These are phyloP conservation scores for Carex sylvatica DNA, from an alignment of 202 grass and related monocot genomes.

Conservation along the genomic window DNA sequence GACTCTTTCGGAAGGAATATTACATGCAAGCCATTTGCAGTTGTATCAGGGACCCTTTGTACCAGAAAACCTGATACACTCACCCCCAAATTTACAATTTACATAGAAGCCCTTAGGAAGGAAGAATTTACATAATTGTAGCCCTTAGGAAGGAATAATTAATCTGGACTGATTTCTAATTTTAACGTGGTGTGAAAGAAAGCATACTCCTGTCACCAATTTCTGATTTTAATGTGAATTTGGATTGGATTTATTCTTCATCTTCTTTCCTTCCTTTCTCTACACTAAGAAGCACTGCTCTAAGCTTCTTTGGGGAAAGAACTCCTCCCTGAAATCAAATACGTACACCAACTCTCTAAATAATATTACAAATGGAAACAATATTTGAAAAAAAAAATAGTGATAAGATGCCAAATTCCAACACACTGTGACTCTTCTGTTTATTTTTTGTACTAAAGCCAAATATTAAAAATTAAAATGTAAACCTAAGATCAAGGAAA, in stretches of 20 bases:
- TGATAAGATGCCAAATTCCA: constrained; percentile 14
- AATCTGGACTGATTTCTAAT: too few species aligned
- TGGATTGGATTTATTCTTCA: constrained; percentile 40
- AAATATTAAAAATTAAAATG: neutral
- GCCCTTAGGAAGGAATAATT: too few species aligned
- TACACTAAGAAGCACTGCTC: constrained; percentile 79
- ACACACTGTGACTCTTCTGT: neutral
- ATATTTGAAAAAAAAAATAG: neutral
- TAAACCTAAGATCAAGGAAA: neutral
- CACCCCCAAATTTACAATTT: too few species aligned
- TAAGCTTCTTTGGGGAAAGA: constrained; percentile 79
- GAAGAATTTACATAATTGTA: too few species aligned
- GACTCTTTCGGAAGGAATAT: too few species aligned
- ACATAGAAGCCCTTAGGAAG: too few species aligned
- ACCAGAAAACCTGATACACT: too few species aligned
- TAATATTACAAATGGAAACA: neutral
- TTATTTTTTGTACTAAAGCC: neutral
- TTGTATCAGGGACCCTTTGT: too few species aligned
- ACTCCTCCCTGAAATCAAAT: constrained; percentile 53
- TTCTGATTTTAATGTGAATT: constrained; percentile 62
- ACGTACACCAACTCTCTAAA: neutral
- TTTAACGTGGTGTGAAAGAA: neutral
- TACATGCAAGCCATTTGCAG: too few species aligned
- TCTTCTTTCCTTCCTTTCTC: constrained; percentile 70
- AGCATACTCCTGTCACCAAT: constrained; percentile 9